Base-by-base conservation (phyloP, 2,329 filamentous ascomycete genomes). In the Furcasterigmium furcatum region DNA sequence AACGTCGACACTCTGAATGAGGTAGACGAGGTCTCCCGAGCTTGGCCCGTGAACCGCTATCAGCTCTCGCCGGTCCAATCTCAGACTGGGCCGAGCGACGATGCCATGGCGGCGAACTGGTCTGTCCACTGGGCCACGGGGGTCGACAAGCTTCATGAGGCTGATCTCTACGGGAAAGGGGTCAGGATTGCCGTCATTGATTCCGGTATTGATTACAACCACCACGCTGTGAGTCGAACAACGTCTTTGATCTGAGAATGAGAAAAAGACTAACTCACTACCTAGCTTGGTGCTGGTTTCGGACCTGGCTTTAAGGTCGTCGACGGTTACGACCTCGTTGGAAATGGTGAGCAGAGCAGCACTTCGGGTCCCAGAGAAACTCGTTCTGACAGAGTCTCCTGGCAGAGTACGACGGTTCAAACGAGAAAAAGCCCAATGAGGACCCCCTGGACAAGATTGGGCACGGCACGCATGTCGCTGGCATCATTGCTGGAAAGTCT, bases 1-100 rank as follows among this genome's bases (percentile, higher is more conserved):
- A 66, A 66, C 34, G 46, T 58, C 18, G 66, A 69, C 19, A 58
- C 59, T 2, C 47, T 69, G 5, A 54, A 54, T 10, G 32, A 29
- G 9, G 20, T 52, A 3, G 12, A 9, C 8, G 43, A 48, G 34
- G 46, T 58, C 6, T 38, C 52, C 4, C 45, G 50, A 19, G 57
- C 55, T 4, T 61, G 59, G 59, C 48, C 51, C 5, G 51, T 55
- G 1, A 52, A 49, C 13, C 48, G 46, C 14, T 53, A 58, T 35
- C 42, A 46, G 21, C 45, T 61, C 1, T 41, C 47, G 13, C 52
- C 56, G 9, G 14, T 46, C 12, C 29, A 32, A 6, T n/a, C n/a
- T n/a, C 24, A 39, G 7, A 40, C 47, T 7, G 41, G 50, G 4
- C 55, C 56, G 39, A 41, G 50, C 13, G 47, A 52, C 14, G 52